phyloP scores from a whole-genome alignment of 192 early-diverging fungal species.

The Spizellomyces sp. region DNA sequence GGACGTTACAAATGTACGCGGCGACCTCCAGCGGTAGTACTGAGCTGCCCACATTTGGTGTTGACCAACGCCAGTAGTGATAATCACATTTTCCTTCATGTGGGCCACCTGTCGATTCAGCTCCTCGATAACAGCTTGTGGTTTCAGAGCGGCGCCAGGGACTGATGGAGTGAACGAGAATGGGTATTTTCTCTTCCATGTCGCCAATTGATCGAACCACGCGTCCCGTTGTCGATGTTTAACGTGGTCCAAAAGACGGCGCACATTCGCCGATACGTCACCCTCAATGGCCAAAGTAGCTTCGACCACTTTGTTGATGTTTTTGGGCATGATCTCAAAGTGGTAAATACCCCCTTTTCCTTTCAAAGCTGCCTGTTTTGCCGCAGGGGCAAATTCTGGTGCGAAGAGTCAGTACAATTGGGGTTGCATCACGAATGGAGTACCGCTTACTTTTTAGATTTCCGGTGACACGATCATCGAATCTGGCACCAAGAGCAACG shows the following conservation, averaged over 20 bases:
- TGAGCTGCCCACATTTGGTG: conserved; percentile 99
- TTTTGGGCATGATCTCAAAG: conserved; percentile 99
- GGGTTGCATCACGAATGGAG: not conserved
- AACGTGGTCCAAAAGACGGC: conserved; percentile 76
- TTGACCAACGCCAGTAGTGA: conserved; percentile 97
- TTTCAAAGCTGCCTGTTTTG: conserved; percentile 81
- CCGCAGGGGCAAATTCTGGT: conserved; percentile 88
- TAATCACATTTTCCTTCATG: conserved; percentile 89
- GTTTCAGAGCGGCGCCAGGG: conserved; percentile 74
- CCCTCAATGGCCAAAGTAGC: conserved; percentile 92
- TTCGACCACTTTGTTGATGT: conserved; percentile 98
- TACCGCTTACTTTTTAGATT: conserved; percentile 60
- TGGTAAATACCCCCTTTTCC: conserved; percentile 95
- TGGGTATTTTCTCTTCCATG: conserved; percentile 93
- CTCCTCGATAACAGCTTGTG: conserved; percentile 94
- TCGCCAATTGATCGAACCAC: conserved; percentile 82
- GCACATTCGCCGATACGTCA: conserved; percentile 88
- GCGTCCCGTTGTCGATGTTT: conserved; percentile 66
- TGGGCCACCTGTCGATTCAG: conserved; percentile 79
- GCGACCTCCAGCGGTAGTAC: conserved; percentile 88
- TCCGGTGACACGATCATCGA: conserved; percentile 98
- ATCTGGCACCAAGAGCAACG: conserved; percentile 93
- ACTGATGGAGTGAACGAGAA: conserved; percentile 73
- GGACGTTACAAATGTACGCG: conserved; percentile 88
- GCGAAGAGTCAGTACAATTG: not conserved